Evolutionary conservation across 805 yeast species (phyloP).

Genomic region (Metschnikowia sp.): DNA sequence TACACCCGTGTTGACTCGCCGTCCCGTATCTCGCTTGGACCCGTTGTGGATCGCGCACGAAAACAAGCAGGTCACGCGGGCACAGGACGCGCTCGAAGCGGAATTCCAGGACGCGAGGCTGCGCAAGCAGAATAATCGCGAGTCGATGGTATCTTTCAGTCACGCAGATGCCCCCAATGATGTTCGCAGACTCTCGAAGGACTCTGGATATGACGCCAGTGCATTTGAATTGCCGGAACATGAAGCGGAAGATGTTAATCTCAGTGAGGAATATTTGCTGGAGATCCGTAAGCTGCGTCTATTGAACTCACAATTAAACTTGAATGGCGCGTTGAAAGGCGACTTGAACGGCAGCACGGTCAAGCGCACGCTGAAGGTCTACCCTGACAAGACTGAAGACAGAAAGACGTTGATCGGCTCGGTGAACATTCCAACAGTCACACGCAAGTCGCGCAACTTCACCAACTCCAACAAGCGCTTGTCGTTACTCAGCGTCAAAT

Average conservation of each 20-base stretch:
- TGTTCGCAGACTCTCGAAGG: conserved; percentile 16
- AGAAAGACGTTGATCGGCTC: conserved; percentile 50
- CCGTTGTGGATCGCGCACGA: conserved; percentile 54
- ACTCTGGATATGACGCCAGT: conserved; percentile 12
- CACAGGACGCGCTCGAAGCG: conserved; percentile 39
- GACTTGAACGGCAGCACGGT: conserved; percentile 3
- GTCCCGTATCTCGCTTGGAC: conserved; percentile 56
- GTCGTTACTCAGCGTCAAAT: conserved; percentile 68
- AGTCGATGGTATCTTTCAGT: conserved; percentile 34
- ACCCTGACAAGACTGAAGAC: not conserved
- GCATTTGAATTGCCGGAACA: conserved; percentile 37
- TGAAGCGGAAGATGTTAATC: conserved; percentile 30
- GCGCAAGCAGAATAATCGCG: conserved; percentile 22
- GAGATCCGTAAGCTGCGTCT: conserved; percentile 44
- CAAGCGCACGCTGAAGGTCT: conserved; percentile 5
- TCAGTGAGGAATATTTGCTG: conserved; percentile 42
- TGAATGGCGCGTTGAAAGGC: conserved; percentile 13
- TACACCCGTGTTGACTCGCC: conserved; percentile 43
- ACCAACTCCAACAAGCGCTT: conserved; percentile 62
- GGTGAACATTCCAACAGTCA: conserved; percentile 65
- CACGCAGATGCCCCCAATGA: conserved; percentile 17
- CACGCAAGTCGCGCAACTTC: conserved; percentile 63
- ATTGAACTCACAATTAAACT: conserved; percentile 40
- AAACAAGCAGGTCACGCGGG: conserved; percentile 43
- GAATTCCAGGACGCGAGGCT: conserved; percentile 25